These are phyloP conservation scores for Aristolochia contorta DNA, from an alignment of 164 flowering plant genomes.

Conservation along the genomic window DNA sequence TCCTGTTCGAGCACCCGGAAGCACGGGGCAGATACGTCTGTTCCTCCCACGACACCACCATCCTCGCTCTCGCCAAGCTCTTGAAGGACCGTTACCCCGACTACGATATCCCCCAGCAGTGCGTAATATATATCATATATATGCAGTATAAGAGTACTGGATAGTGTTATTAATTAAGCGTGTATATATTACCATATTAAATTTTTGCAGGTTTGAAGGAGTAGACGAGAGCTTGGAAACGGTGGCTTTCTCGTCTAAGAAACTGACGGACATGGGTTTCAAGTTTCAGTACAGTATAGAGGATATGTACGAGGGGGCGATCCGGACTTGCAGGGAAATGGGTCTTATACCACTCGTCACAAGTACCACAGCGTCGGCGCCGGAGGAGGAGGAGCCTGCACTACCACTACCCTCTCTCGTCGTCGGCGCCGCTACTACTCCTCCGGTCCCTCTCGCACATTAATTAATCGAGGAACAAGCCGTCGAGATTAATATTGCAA, in stretches of 20 bases:
- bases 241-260: conserved; percentile 52
- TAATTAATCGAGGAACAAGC: too few relatives aligned
- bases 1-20: conserved; percentile 49
- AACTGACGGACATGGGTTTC: conserved; percentile 48
- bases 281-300: conserved; percentile 56
- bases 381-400: too few relatives aligned
- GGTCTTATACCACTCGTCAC: conserved; percentile 50
- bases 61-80: conserved; percentile 43
- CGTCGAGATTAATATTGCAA: too few relatives aligned
- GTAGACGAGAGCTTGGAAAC: conserved; percentile 32
- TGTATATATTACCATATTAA: too few relatives aligned
- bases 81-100: conserved; percentile 57
- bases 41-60: conserved; percentile 50
- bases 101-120: conserved; percentile 54
- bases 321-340: conserved; percentile 49
- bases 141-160: too few relatives aligned
- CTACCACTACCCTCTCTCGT: too few relatives aligned
- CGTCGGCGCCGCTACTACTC: too few relatives aligned
- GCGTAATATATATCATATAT: conserved; percentile 1
- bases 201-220: conserved; percentile 45
- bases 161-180: too few relatives aligned
- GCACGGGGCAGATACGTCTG: conserved; percentile 79
- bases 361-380: not conserved
- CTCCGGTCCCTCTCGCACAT: too few relatives aligned
- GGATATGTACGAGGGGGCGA: conserved; percentile 71